Percentiles rank a stretch among this genome's conserved stretches.
Evolutionary conservation across 139 green algal species (phyloP).

Genomic region (Micromonas pusilla): DNA sequence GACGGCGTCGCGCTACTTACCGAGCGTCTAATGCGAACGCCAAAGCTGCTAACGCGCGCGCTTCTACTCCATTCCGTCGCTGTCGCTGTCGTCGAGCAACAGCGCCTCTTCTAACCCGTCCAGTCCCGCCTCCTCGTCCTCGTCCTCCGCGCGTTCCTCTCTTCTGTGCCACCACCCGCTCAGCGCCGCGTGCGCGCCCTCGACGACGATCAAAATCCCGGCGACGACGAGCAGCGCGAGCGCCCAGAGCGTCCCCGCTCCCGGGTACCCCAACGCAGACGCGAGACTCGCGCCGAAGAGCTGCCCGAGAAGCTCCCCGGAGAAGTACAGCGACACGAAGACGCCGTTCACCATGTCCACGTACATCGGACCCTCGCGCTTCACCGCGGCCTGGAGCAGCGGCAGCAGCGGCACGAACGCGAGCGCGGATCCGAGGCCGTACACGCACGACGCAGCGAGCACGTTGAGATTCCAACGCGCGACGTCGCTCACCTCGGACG

Average conservation of each 20-base stretch:
- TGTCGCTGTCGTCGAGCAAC: too few species aligned
- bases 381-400: not conserved
- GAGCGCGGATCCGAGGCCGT: not conserved
- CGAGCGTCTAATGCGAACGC: not conserved
- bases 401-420: not conserved
- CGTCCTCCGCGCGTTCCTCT: too few species aligned
- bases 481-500: not conserved
- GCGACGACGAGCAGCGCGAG: too few species aligned
- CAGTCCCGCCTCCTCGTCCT: too few species aligned
- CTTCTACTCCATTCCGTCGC: too few species aligned
- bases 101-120: too few species aligned
- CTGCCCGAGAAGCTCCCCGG: not conserved
- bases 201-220: too few species aligned
- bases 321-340: not conserved
- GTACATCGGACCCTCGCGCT: not conserved
- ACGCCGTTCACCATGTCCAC: not conserved
- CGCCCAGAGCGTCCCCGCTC: too few species aligned
- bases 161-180: too few species aligned
- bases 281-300: not conserved
- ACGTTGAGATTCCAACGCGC: not conserved
- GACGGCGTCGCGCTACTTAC: not conserved
- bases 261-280: too few species aligned
- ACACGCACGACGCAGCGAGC: not conserved
- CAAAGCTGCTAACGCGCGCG: not conserved
- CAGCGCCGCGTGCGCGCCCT: too few species aligned